Conservation (phyloP, 2,329 filamentous ascomycete genomes). For the Cytospora piceae region DNA sequence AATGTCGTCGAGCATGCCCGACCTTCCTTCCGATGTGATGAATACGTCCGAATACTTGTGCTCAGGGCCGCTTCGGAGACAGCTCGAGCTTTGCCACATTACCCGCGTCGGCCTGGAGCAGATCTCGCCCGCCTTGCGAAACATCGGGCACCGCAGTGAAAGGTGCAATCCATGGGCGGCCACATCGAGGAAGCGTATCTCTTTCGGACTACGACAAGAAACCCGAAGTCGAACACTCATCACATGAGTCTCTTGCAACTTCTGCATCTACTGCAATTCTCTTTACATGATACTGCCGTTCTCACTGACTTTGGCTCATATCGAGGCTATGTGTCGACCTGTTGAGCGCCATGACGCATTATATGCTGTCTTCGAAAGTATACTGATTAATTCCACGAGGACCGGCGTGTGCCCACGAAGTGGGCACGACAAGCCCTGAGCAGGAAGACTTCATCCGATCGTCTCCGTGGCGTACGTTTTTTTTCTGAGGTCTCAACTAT, state of each 20-base stretch:
- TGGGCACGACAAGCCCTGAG: no score
- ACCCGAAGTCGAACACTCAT: slow-evolving; percentile 37
- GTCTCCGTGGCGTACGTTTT: not conserved
- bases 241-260: slow-evolving; percentile 48
- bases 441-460: not conserved
- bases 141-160: not conserved
- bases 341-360: slow-evolving; percentile 8
- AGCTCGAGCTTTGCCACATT: slow-evolving; percentile 45
- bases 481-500: not conserved
- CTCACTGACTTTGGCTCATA: slow-evolving; percentile 35
- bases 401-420: no score
- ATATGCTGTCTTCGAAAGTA: not conserved
- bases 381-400: no score
- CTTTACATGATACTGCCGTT: slow-evolving; percentile 44
- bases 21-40: slow-evolving; percentile 25
- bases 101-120: not conserved
- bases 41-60: slow-evolving; percentile 41
- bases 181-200: not conserved
- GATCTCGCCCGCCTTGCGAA: not conserved
- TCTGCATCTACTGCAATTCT: slow-evolving; percentile 43
- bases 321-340: slow-evolving; percentile 6
- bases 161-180: not conserved
- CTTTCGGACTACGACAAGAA: not conserved
- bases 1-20: slow-evolving; percentile 13
- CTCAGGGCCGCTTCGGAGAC: slow-evolving; percentile 49